Conservation (phyloP, 768 basidiomycete species). For the Hirschioporus abietinus region DNA sequence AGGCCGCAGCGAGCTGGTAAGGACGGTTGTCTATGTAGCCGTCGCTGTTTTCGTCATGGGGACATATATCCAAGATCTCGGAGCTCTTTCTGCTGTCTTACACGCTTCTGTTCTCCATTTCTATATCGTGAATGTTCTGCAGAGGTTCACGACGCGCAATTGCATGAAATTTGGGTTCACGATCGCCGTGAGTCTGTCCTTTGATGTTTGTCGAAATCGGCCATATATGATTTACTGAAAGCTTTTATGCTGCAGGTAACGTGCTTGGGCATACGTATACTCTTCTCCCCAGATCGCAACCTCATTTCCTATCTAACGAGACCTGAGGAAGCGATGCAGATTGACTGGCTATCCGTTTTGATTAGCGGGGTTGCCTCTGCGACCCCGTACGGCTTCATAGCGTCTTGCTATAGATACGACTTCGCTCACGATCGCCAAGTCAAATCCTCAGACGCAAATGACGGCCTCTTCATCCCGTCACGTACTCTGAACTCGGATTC, state of each 20-base stretch:
- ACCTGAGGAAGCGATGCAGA: neutral
- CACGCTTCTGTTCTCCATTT: neutral
- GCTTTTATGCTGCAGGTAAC: neutral
- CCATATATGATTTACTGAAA: neutral
- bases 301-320: neutral
- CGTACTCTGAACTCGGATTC: neutral
- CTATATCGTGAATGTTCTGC: neutral
- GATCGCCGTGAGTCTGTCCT: neutral
- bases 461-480: neutral
- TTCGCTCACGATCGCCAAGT: neutral
- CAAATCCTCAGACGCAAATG: neutral
- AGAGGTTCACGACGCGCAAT: neutral
- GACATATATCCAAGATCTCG: neutral
- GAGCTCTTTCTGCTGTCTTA: neutral
- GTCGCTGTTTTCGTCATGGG: neutral
- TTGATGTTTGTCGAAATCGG: neutral
- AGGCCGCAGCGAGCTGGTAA: neutral
- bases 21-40: neutral
- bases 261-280: neutral
- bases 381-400: neutral
- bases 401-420: neutral
- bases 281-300: neutral
- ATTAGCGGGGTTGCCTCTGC: neutral
- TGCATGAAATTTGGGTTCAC: neutral
- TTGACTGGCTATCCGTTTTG: neutral